These are phyloP conservation scores for Cladosporium sp. DNA, from an alignment of 2,329 filamentous ascomycete species.

Conservation along the genomic window DNA sequence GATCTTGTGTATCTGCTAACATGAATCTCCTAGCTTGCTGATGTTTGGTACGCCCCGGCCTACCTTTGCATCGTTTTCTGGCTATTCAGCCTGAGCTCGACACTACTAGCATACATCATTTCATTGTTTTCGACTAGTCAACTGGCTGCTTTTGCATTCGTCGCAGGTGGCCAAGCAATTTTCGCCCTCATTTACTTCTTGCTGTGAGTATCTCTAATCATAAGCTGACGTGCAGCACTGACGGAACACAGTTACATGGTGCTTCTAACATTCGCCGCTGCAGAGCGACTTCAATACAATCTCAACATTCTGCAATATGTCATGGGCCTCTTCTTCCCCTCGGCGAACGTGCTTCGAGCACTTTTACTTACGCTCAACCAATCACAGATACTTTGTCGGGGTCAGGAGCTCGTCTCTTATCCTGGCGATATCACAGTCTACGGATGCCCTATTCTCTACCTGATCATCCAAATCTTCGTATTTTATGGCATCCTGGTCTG, in stretches of 20 bases:
- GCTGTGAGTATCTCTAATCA: constrained; percentile 54
- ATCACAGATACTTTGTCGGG: constrained; percentile 69
- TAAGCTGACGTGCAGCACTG: constrained; percentile 62
- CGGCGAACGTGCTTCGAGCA: constrained; percentile 70
- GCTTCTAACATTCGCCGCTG: constrained; percentile 64
- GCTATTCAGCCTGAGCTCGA: constrained; percentile 74
- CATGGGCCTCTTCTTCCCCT: constrained; percentile 67
- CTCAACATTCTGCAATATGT: constrained; percentile 70
- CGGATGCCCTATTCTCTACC: constrained; percentile 77
- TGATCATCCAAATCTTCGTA: constrained; percentile 65
- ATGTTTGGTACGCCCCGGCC: constrained; percentile 68
- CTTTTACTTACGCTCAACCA: constrained; percentile 76
- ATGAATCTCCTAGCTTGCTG: constrained; percentile 28
- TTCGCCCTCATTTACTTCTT: constrained; percentile 47
- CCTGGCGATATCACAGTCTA: constrained; percentile 68
- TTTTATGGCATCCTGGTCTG: constrained; percentile 70
- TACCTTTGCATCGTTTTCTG: constrained; percentile 74
- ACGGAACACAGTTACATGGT: constrained; percentile 3
- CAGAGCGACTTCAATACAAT: constrained; percentile 61
- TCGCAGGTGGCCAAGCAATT: constrained; percentile 66
- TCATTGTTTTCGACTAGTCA: constrained; percentile 73
- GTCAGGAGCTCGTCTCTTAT: constrained; percentile 50
- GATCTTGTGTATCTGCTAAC: too few species aligned
- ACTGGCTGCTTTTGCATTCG: constrained; percentile 77
- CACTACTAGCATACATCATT: constrained; percentile 68